Evolutionary conservation across 495 filamentous ascomycete species (phyloP).

Genomic region (Jackrogersella minutella): DNA sequence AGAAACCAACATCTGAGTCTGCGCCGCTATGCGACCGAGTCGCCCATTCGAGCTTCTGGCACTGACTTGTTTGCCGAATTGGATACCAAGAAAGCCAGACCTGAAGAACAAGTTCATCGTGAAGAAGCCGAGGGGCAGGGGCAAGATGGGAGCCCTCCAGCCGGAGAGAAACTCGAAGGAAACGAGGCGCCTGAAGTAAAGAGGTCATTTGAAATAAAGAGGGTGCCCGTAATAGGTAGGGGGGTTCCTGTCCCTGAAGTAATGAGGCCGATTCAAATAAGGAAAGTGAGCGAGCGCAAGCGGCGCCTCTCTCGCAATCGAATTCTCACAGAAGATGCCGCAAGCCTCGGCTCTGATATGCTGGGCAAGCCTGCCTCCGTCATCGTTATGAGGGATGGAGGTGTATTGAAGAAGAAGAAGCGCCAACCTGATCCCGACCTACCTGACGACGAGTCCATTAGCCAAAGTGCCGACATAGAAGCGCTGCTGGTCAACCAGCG

Average conservation of each 20-base stretch:
- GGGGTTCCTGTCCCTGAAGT: too few species aligned
- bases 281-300: slow-evolving; percentile 36
- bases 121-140: too few species aligned
- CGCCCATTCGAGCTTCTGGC: background rate
- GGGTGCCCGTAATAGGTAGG: too few species aligned
- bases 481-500: slow-evolving; percentile 44
- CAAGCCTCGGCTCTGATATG: slow-evolving; percentile 26
- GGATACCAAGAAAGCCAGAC: background rate
- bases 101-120: slow-evolving; percentile 4
- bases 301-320: slow-evolving; percentile 33
- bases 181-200: background rate
- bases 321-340: slow-evolving; percentile 26
- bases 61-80: background rate
- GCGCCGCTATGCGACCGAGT: slow-evolving; percentile 21
- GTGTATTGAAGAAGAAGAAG: slow-evolving; percentile 26
- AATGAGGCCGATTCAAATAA: background rate
- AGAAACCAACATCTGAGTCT: slow-evolving; percentile 17
- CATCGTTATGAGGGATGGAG: slow-evolving; percentile 54
- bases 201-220: too few species aligned
- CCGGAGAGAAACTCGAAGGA: too few species aligned
- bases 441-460: background rate
- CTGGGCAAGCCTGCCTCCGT: slow-evolving; percentile 50
- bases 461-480: slow-evolving; percentile 41
- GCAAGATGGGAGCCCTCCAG: too few species aligned
- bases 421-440: background rate